Percentiles rank a stretch among this genome's conserved stretches.
Conservation (phyloP, 176 grass and related monocot genomes). For the Themeda triandra region DNA sequence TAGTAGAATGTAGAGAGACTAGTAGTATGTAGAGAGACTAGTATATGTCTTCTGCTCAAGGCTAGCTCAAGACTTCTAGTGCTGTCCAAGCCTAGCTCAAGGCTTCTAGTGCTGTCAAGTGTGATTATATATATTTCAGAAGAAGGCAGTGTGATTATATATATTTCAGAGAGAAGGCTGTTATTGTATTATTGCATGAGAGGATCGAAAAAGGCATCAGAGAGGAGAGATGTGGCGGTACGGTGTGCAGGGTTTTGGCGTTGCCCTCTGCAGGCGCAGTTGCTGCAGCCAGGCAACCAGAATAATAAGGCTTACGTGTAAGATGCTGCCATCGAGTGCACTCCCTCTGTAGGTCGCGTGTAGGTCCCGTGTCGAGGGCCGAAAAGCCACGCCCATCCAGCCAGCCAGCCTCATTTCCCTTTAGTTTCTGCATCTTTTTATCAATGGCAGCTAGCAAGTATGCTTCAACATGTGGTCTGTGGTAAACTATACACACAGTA, state of each 20-base stretch:
- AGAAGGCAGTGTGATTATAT: no score
- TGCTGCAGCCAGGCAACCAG: conserved; percentile 19
- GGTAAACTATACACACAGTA: neutral
- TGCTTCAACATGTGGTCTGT: neutral
- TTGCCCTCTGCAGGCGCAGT: conserved; percentile 44
- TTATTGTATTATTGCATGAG: conserved; percentile 10
- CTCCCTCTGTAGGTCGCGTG: neutral
- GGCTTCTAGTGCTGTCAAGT: no score
- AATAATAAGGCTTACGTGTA: neutral
- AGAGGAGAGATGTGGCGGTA: neutral
- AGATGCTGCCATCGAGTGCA: conserved; percentile 24
- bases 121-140: no score
- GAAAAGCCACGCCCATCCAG: conserved; percentile 21
- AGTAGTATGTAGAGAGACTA: no score
- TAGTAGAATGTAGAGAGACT: no score
- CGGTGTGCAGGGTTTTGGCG: neutral
- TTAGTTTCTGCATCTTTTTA: conserved; percentile 1
- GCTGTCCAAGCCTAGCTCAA: no score
- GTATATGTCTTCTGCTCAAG: no score
- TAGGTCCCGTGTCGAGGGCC: neutral
- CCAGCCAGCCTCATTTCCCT: neutral
- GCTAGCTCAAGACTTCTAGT: no score
- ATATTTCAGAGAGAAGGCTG: no score
- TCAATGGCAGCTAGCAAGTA: conserved; percentile 3
- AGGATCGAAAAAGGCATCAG: conserved; percentile 44